Conservation (phyloP, 805 yeast genomes). For the Phaffomyces antillensis region DNA sequence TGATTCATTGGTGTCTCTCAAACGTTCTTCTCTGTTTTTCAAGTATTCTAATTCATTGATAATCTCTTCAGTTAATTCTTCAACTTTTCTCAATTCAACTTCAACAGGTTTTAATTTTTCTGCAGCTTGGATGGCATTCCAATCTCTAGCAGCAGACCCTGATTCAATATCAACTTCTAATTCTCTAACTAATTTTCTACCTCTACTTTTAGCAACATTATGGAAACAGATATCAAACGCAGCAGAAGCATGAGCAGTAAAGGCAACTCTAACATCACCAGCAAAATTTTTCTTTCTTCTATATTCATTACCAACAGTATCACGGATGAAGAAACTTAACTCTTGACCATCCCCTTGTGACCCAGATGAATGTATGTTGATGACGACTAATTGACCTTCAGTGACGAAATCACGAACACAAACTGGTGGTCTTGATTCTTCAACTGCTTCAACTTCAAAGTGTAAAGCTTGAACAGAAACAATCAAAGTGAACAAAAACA, state of each 20-base stretch:
- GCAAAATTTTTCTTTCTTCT: conserved; percentile 70
- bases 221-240: conserved; percentile 91
- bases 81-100: conserved; percentile 79
- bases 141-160: conserved; percentile 96
- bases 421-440: conserved; percentile 45
- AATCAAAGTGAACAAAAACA: conserved; percentile 11
- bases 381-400: conserved; percentile 82
- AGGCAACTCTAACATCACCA: conserved; percentile 68
- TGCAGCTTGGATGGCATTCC: conserved; percentile 89
- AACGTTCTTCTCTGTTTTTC: conserved; percentile 79
- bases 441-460: conserved; percentile 45
- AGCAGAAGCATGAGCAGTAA: conserved; percentile 75
- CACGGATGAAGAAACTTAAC: conserved; percentile 60
- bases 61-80: conserved; percentile 81
- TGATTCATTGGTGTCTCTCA: conserved; percentile 95
- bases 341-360: conserved; percentile 80
- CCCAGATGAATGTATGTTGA: conserved; percentile 71
- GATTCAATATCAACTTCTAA: conserved; percentile 88
- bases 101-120: conserved; percentile 93
- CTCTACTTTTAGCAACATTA: conserved; percentile 43
- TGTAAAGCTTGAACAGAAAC: conserved; percentile 34
- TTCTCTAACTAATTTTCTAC: conserved; percentile 50
- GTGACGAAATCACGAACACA: conserved; percentile 91
- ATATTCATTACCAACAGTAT: conserved; percentile 79
- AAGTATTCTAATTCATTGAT: conserved; percentile 74